Base-by-base conservation (phyloP, 768 basidiomycete genomes). In the Lactarius sanguifluus region DNA sequence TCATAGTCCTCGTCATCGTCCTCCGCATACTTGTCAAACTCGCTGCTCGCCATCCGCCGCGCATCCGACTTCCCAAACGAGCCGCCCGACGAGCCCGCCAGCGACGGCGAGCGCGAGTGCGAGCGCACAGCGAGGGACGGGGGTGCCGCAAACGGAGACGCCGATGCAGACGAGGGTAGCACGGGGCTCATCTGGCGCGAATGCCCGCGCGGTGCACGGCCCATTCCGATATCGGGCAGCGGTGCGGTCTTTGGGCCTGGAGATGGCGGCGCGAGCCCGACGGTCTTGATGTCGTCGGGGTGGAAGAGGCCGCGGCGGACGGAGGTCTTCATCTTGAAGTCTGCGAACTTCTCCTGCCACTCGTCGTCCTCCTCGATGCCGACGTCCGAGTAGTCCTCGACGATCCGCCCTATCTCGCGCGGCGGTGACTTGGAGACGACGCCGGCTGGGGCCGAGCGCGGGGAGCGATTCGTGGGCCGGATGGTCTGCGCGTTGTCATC, bases 1-100 rank as follows among this genome's bases (percentile, higher is more conserved):
- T 96, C 94, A 72, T 97, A 98, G 74, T 98, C 94, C 72, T 98
- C 89, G 5, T 86, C 91, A 32, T 97, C 92, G 10, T 86, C 87
- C 76, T 96, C 94, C 7, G 91, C 80, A 75, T 96, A 97, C 74
- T 94, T 94, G 25, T 84, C 85, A 69, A 96, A 88, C 75, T 89
- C 91, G 64, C 86, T 82, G 66, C 81, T 85, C 59, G 81, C 76
- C 41, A 83, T 69, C 65, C 84, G 78, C 66, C 80, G 79, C 2
- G 87, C 86, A 68, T 91, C 90, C 3, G 86, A 81, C 12, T 84
- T 81, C 20, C 91, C 90, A 67, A 89, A 81, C 12, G 92, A 92
- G 7, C 84, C 85, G 25, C 10, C 79, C 79, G 76, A 79, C 18
- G 78, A 75, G 2, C 78, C 75, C 9, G 71, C 72, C 59, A 77